phyloP scores from a whole-genome alignment of 2,329 filamentous ascomycete species.

The Trichoderma sp. region DNA sequence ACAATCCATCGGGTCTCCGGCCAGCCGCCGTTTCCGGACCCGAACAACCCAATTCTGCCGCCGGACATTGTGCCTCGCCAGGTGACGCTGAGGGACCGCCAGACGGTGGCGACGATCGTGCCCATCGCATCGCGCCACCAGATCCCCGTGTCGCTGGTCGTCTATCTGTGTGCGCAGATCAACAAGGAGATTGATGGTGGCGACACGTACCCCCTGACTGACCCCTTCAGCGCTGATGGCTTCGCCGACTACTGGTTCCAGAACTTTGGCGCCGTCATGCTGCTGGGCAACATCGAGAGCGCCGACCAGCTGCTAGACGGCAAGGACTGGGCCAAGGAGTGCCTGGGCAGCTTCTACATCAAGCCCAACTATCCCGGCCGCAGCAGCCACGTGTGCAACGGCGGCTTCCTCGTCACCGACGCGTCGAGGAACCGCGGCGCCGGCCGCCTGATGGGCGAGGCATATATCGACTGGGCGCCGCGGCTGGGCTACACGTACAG shows the following conservation, averaged over 20 bases:
- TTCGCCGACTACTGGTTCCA: constrained; percentile 89
- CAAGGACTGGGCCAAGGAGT: constrained; percentile 75
- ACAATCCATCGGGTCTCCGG: constrained; percentile 69
- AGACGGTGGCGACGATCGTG: constrained; percentile 78
- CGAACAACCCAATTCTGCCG: constrained; percentile 61
- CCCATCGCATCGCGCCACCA: constrained; percentile 75
- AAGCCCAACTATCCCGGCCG: constrained; percentile 91
- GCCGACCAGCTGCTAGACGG: constrained; percentile 56
- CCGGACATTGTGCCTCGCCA: constrained; percentile 67
- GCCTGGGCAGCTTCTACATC: constrained; percentile 88
- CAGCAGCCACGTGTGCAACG: constrained; percentile 89
- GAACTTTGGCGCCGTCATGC: constrained; percentile 84
- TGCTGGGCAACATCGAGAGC: constrained; percentile 69
- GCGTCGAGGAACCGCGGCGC: constrained; percentile 70
- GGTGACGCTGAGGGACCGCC: constrained; percentile 78
- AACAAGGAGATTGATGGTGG: constrained; percentile 90
- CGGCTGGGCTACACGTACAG: constrained; percentile 85
- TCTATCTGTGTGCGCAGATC: constrained; percentile 77
- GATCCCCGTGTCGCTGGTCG: constrained; percentile 70
- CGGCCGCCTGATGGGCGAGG: constrained; percentile 71
- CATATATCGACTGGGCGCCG: constrained; percentile 74
- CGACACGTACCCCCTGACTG: constrained; percentile 86
- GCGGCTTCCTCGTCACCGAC: constrained; percentile 71
- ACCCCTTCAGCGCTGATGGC: constrained; percentile 66
- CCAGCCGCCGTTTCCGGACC: constrained; percentile 60